phyloP scores from a whole-genome alignment of 805 yeast genomes.

The Suhomyces kilbournensis region DNA sequence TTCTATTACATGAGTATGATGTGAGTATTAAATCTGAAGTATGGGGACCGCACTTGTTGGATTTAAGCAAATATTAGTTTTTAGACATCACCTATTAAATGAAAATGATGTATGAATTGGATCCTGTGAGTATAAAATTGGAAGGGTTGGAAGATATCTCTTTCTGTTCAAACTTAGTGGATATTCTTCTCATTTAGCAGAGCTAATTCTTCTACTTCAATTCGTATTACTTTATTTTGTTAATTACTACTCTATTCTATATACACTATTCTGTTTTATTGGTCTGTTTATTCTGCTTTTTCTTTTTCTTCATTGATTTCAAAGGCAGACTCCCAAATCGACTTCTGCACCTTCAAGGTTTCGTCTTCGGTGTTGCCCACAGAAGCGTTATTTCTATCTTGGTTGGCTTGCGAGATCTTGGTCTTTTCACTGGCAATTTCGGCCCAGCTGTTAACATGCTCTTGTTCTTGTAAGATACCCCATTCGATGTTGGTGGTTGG shows the following conservation, averaged over 20 bases:
- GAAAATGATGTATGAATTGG: too few species aligned
- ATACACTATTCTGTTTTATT: neutral
- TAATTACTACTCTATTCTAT: neutral
- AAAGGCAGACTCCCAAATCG: constrained; percentile 10
- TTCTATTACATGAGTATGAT: too few species aligned
- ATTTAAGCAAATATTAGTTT: too few species aligned
- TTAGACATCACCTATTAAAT: too few species aligned
- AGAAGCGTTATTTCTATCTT: constrained; percentile 11
- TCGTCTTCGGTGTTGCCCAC: constrained; percentile 11
- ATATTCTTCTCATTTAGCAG: too few species aligned
- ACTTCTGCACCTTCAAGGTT: constrained; percentile 20
- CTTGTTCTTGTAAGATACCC: constrained; percentile 72
- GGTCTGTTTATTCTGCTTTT: neutral
- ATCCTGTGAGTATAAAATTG: too few species aligned
- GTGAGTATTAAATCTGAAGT: too few species aligned
- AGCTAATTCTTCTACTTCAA: too few species aligned
- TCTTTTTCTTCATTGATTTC: constrained; percentile 1
- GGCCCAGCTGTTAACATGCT: constrained; percentile 70
- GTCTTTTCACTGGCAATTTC: constrained; percentile 65
- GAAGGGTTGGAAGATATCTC: too few species aligned
- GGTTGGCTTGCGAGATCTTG: constrained; percentile 49
- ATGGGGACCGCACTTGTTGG: too few species aligned
- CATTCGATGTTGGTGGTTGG: constrained; percentile 58
- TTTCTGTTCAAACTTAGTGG: too few species aligned
- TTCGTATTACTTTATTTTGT: neutral